Evolutionary conservation across 805 yeast genomes (phyloP).

Genomic region (Lipomyces anomalus): DNA sequence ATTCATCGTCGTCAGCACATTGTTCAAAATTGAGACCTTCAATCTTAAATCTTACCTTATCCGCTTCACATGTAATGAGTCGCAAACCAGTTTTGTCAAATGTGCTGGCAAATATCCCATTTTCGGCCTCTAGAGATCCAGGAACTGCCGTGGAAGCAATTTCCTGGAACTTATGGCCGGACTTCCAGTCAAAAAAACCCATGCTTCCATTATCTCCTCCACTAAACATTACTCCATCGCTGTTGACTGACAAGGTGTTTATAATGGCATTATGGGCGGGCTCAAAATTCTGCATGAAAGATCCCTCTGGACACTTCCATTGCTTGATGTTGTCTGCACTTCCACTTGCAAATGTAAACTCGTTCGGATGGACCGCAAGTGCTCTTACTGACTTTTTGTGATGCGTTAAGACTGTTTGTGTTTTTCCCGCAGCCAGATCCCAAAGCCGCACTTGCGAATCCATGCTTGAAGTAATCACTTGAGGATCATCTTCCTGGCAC

Average conservation of each 20-base stretch:
- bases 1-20: too few species aligned
- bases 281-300: conserved; percentile 53
- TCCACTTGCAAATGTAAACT: conserved; percentile 70
- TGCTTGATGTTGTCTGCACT: conserved; percentile 77
- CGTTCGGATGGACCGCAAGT: conserved; percentile 60
- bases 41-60: conserved; percentile 76
- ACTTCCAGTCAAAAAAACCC: conserved; percentile 70
- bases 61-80: conserved; percentile 83
- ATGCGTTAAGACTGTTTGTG: conserved; percentile 68
- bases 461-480: conserved; percentile 72
- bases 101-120: conserved; percentile 60
- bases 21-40: conserved; percentile 36
- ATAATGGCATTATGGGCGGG: conserved; percentile 49
- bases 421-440: conserved; percentile 79
- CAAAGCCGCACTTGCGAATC: conserved; percentile 84
- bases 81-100: conserved; percentile 79
- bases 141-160: conserved; percentile 52
- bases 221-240: conserved; percentile 59
- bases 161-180: conserved; percentile 59
- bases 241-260: conserved; percentile 63
- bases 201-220: conserved; percentile 82
- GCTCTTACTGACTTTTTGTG: conserved; percentile 79
- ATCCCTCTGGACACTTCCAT: conserved; percentile 78
- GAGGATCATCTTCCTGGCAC: conserved; percentile 74
- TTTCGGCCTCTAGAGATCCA: conserved; percentile 64